Conservation (phyloP, 331 rosid genomes). For the Ulmus americana region DNA sequence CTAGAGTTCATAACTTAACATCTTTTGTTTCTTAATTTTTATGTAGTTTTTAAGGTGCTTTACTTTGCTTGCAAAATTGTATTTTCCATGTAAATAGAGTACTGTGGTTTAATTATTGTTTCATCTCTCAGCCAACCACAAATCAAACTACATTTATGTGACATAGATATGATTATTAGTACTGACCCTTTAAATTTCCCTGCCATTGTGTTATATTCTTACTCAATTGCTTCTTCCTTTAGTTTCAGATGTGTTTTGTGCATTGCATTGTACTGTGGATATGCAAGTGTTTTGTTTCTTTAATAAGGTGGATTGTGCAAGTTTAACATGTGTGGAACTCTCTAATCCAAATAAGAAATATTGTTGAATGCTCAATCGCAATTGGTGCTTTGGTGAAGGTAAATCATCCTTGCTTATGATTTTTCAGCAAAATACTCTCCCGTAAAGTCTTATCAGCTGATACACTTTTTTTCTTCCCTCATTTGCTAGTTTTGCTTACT, state of each 20-base stretch:
- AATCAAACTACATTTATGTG: neutral
- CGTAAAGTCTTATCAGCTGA: no score
- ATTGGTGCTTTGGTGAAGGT: slow-evolving; percentile 94
- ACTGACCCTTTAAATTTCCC: neutral
- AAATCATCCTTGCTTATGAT: neutral
- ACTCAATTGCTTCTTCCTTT: neutral
- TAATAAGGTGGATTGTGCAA: neutral
- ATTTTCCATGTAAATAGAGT: neutral
- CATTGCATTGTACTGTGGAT: no score
- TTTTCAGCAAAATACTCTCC: no score
- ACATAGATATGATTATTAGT: slow-evolving; percentile 4
- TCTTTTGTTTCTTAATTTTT: neutral
- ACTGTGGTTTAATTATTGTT: neutral
- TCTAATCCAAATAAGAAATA: neutral
- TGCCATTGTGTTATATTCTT: neutral
- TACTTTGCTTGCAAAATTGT: neutral
- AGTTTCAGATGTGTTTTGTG: no score
- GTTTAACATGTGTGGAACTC: neutral
- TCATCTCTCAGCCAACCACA: neutral
- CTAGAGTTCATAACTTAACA: neutral
- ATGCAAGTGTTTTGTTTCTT: no score
- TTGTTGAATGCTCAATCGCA: no score
- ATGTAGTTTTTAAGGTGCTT: neutral
- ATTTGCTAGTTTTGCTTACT: no score
- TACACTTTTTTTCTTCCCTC: no score